A percentile compares a stretch with the other conserved stretches of the same genome.
Conservation (phyloP, 805 yeast species). For the Candida berthetii region DNA sequence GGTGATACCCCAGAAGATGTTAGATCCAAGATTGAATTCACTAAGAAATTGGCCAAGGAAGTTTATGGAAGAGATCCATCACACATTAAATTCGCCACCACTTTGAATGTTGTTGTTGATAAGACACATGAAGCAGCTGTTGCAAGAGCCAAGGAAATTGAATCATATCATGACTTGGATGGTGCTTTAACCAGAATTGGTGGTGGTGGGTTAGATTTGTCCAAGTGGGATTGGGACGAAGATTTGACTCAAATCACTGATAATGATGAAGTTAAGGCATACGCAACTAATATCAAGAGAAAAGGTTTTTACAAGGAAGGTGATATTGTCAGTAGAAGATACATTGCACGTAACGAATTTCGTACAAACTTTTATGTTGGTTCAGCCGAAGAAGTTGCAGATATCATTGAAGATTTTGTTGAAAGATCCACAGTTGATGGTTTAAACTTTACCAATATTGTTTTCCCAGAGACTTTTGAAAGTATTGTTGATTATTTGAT, state of each 20-base stretch:
- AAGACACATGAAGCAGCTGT: slow-evolving; percentile 30
- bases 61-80: slow-evolving; percentile 35
- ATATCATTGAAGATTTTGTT: slow-evolving; percentile 31
- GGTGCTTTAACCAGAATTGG: slow-evolving; percentile 33
- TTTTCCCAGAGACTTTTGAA: slow-evolving; percentile 30
- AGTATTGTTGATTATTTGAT: slow-evolving; percentile 26
- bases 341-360: slow-evolving; percentile 16
- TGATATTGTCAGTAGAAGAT: slow-evolving; percentile 6
- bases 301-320: slow-evolving; percentile 12
- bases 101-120: slow-evolving; percentile 26
- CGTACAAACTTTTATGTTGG: slow-evolving; percentile 20
- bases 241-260: slow-evolving; percentile 21
- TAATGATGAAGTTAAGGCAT: slow-evolving; percentile 20
- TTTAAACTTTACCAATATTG: slow-evolving; percentile 29
- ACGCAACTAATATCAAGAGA: slow-evolving; percentile 21
- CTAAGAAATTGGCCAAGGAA: slow-evolving; percentile 23
- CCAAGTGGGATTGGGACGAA: slow-evolving; percentile 25
- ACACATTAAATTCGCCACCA: slow-evolving; percentile 28
- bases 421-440: slow-evolving; percentile 33
- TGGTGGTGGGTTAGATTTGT: slow-evolving; percentile 33
- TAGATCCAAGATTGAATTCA: slow-evolving; percentile 24
- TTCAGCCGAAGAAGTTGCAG: slow-evolving; percentile 29
- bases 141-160: slow-evolving; percentile 21
- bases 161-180: slow-evolving; percentile 22
- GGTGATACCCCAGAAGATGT: slow-evolving; percentile 31